Evolutionary conservation across 2,329 filamentous ascomycete genomes (phyloP).

Genomic region (Colletotrichum chlorophyti): DNA sequence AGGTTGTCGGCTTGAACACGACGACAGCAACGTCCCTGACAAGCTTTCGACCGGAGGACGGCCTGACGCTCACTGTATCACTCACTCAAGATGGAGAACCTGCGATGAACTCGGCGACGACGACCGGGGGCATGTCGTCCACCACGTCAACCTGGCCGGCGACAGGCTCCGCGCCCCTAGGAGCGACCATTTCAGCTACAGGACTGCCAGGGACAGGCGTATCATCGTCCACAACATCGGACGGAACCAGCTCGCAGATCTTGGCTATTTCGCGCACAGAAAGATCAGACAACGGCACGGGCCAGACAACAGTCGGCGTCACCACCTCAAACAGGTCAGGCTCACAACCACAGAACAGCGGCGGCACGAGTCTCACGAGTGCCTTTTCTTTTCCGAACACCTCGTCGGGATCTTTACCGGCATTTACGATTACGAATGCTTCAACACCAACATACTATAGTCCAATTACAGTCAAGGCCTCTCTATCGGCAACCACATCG

Average conservation of each 20-base stretch:
- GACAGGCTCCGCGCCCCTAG: background rate
- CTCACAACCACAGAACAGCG: background rate
- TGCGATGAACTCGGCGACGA: background rate
- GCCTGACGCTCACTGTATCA: background rate
- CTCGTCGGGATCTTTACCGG: background rate
- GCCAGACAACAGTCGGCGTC: background rate
- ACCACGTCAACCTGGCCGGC: background rate
- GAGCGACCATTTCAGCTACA: background rate
- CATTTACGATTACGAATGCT: background rate
- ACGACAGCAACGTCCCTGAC: background rate
- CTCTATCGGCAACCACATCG: background rate
- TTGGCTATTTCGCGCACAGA: background rate
- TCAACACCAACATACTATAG: background rate
- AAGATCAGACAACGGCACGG: background rate
- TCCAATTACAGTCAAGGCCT: background rate
- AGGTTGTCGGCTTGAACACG: background rate
- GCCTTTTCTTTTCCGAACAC: background rate
- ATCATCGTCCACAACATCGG: background rate
- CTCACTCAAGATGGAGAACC: background rate
- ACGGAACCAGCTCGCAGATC: constrained; percentile 16
- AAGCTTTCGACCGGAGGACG: background rate
- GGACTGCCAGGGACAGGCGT: background rate
- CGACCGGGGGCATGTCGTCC: background rate
- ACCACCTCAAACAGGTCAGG: background rate
- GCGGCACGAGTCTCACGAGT: background rate